These are phyloP conservation scores for Triticum aestivum DNA, from an alignment of 176 grass and related monocot genomes.

Conservation along the genomic window DNA sequence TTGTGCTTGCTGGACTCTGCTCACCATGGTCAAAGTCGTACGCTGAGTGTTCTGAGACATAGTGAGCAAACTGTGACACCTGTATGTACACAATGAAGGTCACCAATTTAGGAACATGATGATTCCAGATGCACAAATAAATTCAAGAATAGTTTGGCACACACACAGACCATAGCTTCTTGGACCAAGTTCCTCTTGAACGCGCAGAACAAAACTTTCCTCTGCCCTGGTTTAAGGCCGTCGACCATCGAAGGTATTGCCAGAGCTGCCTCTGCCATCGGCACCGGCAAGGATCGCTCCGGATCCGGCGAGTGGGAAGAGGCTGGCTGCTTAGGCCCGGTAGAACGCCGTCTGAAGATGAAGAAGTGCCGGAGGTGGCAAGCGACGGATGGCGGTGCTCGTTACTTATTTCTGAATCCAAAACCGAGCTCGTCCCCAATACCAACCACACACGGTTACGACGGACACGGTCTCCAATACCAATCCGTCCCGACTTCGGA, in stretches of 20 bases:
- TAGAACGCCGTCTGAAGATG: no score
- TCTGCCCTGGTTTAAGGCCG: slow-evolving; percentile 78
- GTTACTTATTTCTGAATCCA: no score
- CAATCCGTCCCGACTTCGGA: no score
- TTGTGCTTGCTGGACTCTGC: slow-evolving; percentile 70
- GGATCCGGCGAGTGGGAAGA: no score
- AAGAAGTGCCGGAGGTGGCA: no score
- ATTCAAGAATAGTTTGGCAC: not conserved
- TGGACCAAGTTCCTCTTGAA: slow-evolving; percentile 80
- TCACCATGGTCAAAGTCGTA: slow-evolving; percentile 54
- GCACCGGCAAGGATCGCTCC: no score
- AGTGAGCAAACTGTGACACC: slow-evolving; percentile 85
- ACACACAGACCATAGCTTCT: slow-evolving; percentile 42
- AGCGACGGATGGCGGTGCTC: no score
- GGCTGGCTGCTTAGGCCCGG: no score
- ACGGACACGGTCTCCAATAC: no score
- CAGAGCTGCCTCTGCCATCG: slow-evolving; percentile 53
- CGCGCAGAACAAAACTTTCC: slow-evolving; percentile 78
- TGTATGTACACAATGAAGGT: not conserved
- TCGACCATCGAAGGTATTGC: slow-evolving; percentile 93
- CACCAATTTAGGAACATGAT: not conserved
- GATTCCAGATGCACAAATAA: not conserved
- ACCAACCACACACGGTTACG: no score
- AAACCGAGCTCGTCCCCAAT: no score
- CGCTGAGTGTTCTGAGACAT: slow-evolving; percentile 84